Conservation (phyloP, 768 basidiomycete genomes). For the Holtermannia corniformis region DNA sequence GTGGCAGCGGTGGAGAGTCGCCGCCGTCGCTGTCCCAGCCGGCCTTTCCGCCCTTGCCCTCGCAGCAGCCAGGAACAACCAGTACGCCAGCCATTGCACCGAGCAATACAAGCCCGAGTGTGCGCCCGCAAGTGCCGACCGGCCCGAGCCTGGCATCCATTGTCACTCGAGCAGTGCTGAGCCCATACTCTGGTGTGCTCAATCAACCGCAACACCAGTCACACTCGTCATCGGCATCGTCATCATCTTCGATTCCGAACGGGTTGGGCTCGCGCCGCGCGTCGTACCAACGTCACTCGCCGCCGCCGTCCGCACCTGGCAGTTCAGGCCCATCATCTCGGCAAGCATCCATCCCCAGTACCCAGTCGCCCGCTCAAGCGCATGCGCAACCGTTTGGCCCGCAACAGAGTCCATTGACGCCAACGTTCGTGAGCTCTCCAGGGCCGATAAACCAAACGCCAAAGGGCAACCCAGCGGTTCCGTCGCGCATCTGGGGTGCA, state of each 20-base stretch:
- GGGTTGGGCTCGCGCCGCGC: background rate
- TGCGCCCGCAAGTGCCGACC: background rate
- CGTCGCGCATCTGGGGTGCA: background rate
- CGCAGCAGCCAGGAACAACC: background rate
- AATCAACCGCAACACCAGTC: background rate
- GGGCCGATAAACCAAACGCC: background rate
- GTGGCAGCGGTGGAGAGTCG: conserved; percentile 3
- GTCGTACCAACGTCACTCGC: background rate
- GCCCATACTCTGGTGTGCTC: conserved; percentile 21
- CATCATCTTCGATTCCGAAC: background rate
- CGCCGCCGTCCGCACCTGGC: background rate
- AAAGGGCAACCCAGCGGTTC: background rate
- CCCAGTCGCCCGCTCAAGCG: no score
- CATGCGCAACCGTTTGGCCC: no score
- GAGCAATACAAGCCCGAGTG: background rate
- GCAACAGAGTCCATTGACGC: background rate
- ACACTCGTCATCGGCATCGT: background rate
- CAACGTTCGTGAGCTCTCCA: background rate
- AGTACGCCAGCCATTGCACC: background rate
- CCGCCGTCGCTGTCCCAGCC: conserved; percentile 16
- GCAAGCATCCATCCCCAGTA: background rate
- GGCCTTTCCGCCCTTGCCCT: conserved; percentile 37
- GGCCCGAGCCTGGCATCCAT: conserved; percentile 39
- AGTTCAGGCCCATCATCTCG: background rate
- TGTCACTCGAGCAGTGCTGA: conserved; percentile 37